Base-by-base conservation (phyloP, 2,329 filamentous ascomycete species). In the Pezicula radicicola region DNA sequence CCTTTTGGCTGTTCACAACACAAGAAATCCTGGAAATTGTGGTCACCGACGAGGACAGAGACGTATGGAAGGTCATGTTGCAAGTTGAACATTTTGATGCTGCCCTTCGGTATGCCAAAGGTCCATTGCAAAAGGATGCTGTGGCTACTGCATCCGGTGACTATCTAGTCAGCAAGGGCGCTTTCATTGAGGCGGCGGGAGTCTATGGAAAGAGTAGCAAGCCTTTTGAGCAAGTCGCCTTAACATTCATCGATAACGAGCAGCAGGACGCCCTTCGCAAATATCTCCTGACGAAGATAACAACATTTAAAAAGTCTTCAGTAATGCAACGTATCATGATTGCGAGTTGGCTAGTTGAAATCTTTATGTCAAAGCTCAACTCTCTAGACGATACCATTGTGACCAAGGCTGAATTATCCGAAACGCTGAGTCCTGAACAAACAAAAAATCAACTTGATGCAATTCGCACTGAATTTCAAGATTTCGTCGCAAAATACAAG, bases 301-400 rank as follows among this genome's bases (percentile, higher is more conserved):
- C 81, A 7, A 87, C 83, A 0, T 85, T 91, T 65, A 96, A 91
- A 68, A 96, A 92, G 69, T 81, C 86, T 1, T 85, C 86, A 1
- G 76, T 86, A 28, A 99, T 99, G 92, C 94, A 99, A 70, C 80
- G 93, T 53, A 88, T 89, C 58, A 96, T 99, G 91, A 85, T 97
- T 59, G 89, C 93, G 2, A 92, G 88, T 59, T 99, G 94, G 94
- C 80, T 99, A 41, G 79, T 97, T 9, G 94, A 99, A 69, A 80
- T 97, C 2, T 99, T 93, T 70, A 99, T 99, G 91, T 89, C 91
- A 5, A 97, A 96, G 70, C 79, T 99, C 40, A 97, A 99, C 67
- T 87, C 89, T 3, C 78, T 99, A 3, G 94, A 99, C 65, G 94
- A 99, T 69, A 92, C 89, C 3, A 93, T 97, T 57, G 88, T 92